A percentile compares a stretch with the other conserved stretches of the same genome.
Evolutionary conservation across 2,329 filamentous ascomycete species (phyloP).

Genomic region (Sporothrix euskadiensis): DNA sequence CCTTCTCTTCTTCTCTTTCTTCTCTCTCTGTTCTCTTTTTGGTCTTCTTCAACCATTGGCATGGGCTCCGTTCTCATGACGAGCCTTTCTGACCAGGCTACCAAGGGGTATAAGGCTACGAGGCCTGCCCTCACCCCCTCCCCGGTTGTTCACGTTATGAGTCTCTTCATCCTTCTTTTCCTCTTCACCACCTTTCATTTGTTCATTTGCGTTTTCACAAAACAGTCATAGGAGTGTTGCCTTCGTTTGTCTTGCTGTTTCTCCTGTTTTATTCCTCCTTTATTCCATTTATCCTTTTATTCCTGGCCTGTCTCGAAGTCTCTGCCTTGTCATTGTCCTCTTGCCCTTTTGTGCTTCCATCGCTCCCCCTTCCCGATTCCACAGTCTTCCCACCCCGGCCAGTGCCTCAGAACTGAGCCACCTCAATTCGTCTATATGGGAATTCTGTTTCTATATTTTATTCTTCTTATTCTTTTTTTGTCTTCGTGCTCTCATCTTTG

Average conservation of each 20-base stretch:
- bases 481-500: slow-evolving; percentile 3
- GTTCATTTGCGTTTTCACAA: slow-evolving; percentile 32
- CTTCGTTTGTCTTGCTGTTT: slow-evolving; percentile 27
- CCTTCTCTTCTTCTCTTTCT: background rate
- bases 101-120: slow-evolving; percentile 55
- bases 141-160: slow-evolving; percentile 34
- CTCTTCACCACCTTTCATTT: slow-evolving; percentile 35
- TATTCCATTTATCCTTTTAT: background rate
- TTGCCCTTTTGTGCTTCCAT: slow-evolving; percentile 10
- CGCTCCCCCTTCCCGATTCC: slow-evolving; percentile 5
- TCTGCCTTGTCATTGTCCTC: background rate
- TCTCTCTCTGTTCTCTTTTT: background rate
- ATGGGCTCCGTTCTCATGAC: slow-evolving; percentile 37
- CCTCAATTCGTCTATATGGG: slow-evolving; percentile 23
- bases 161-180: slow-evolving; percentile 36
- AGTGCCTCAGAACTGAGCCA: slow-evolving; percentile 27
- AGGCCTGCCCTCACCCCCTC: slow-evolving; percentile 45
- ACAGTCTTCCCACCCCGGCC: background rate
- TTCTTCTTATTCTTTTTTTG: slow-evolving; percentile 15
- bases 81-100: slow-evolving; percentile 41
- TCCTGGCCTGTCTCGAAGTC: background rate
- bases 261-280: background rate
- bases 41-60: background rate
- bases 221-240: slow-evolving; percentile 29
- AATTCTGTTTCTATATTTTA: slow-evolving; percentile 19